Base-by-base conservation (phyloP, 2,329 filamentous ascomycete species). In the Apiospora saccharicola region DNA sequence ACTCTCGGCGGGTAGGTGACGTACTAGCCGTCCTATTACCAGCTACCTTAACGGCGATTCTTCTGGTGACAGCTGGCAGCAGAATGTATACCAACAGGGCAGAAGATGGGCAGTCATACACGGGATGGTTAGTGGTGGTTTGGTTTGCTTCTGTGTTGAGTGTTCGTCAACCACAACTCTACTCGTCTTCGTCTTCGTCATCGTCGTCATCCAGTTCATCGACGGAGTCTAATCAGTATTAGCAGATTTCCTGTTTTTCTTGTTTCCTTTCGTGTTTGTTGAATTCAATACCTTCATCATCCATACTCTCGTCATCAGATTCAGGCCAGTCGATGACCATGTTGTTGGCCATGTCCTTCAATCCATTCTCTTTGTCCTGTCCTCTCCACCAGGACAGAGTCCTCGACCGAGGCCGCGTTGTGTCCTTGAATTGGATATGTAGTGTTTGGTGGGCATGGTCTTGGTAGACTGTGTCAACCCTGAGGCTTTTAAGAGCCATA, bases 321-420 rank as follows among this genome's bases (percentile, higher is more conserved):
- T 72, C 73, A 4, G 72, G 76, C 64, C 70, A 73, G 4, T 76
- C 53, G 4, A 76, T 61, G 24, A 70, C 70, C 47, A 75, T 43
- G 22, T 53, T 53, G 13, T 71, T 72, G 10, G 75, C 76, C 61
- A 81, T 73, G 16, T 82, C 79, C 12, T 76, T 77, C 1, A 83
- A 74, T 71, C 81, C 84, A 37, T 80, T 77, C 70, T 75, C 79
- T 78, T 82, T 82, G 64, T 83, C 82, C 0, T 78, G 73, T 1
- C 84, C 83, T 0, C 77, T 79, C 76, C 76, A 78, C 37, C 37
- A 41, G 37, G 37, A 41, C 37, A 41, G 7, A 19, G 12, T 22
- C 43, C 47, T 30, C 34, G 69, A 16, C 16, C 46, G 24, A 12
- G 69, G 10, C 14, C 46, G 24, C 6, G 34, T 13, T 13, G 12